Base-by-base conservation (phyloP, 257 asterid species). In the Jasminum sambac region DNA sequence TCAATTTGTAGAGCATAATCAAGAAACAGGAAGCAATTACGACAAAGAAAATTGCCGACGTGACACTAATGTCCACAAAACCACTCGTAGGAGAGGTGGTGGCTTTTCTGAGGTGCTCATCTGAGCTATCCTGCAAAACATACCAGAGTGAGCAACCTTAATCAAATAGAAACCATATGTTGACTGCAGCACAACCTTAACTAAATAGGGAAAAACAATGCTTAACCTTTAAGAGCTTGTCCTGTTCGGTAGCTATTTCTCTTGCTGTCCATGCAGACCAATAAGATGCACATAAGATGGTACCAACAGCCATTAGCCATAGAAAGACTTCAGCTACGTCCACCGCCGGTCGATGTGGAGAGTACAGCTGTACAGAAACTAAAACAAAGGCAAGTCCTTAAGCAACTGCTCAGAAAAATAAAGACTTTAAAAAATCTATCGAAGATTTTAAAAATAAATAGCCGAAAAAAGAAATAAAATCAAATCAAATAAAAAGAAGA, bases 181-280 rank as follows among this genome's bases (percentile, higher is more conserved):
- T 44, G 68, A 39, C n/a, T 6, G 59, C 59, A 43, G 7, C 21
- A 64, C 58, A 23, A 66, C 17, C 63, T 37, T 48, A 70, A 42
- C 11, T 38, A 14, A 42, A 24, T 19, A 72, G n/a, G n/a, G 66
- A 7, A 67, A 38, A 7, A 58, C 71, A 6, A 64, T 36, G 65
- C 12, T 39, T 9, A 64, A 90, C 98, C 94, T 92, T 88, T 57
- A 90, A 72, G 72, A 84, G 86, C 80, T 88, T 90, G 77, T 90
- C 97, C 66, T 87, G 90, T 82, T 90, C 98, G 67, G 82, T 66
- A 68, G 94, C 90, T 61, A 93, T 88, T 82, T 92, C 95, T 77
- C 87, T 85, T 40, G 98, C 97, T 67, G 85, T 87, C 96, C 96
- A 88, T n/a, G 98, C 96, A 26, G 98, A 92, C 98, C 98, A 92